Conservation (phyloP, 352 stramenopile genomes). For the Phytopythium sindhum region DNA sequence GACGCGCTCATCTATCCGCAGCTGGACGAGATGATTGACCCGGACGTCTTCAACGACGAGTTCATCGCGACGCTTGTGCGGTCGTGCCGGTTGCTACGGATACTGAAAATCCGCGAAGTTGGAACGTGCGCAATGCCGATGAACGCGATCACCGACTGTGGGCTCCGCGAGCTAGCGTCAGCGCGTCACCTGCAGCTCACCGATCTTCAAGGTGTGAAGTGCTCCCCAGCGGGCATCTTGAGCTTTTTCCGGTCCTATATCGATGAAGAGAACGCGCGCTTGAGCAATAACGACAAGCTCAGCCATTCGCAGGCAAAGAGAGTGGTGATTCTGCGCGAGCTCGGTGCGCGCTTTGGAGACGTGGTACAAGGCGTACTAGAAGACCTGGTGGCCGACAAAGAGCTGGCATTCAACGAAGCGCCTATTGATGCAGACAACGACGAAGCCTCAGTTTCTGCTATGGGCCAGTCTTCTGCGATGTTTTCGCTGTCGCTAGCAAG, state of each 20-base stretch:
- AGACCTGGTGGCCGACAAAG: conserved; percentile 8
- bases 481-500: conserved; percentile 30
- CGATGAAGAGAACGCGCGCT: background rate
- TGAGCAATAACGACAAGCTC: background rate
- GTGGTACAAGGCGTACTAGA: conserved; percentile 30
- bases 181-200: conserved; percentile 18
- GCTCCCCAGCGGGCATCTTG: conserved; percentile 24
- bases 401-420: background rate
- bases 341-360: conserved; percentile 39
- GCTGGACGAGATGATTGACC: conserved; percentile 56
- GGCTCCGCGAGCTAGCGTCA: conserved; percentile 21
- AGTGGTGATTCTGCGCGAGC: conserved; percentile 25
- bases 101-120: conserved; percentile 35
- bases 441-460: background rate
- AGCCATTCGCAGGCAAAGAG: background rate
- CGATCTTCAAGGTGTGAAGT: conserved; percentile 37
- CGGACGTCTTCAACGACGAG: conserved; percentile 42
- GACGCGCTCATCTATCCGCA: conserved; percentile 50
- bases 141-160: conserved; percentile 34
- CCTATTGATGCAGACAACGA: background rate
- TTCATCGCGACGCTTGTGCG: conserved; percentile 26
- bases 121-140: conserved; percentile 14
- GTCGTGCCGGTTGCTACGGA: conserved; percentile 21
- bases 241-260: conserved; percentile 7
- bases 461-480: conserved; percentile 2